These are phyloP conservation scores for Penicillium fimorum DNA, from an alignment of 495 filamentous ascomycete genomes.

Conservation along the genomic window DNA sequence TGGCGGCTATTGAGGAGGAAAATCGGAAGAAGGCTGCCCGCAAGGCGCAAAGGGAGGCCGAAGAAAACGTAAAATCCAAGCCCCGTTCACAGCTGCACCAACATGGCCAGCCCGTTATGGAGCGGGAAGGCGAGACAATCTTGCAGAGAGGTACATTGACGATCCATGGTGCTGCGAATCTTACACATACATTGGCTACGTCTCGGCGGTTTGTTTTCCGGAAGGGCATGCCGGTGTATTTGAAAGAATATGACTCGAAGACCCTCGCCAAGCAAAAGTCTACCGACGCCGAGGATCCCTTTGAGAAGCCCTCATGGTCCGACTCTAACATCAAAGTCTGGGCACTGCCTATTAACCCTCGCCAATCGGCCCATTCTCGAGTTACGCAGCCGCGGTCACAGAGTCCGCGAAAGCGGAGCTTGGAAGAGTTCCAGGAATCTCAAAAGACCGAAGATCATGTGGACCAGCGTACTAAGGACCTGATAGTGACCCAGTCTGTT, in stretches of 20 bases:
- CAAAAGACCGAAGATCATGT: conserved; percentile 14
- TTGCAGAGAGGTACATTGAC: conserved; percentile 43
- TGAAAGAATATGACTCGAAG: conserved; percentile 60
- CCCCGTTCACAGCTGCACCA: not conserved
- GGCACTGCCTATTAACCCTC: conserved; percentile 63
- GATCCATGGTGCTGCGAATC: conserved; percentile 75
- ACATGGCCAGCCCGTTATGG: conserved; percentile 1
- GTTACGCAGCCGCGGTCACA: conserved; percentile 19
- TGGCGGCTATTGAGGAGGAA: conserved; percentile 32
- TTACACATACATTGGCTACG: conserved; percentile 75
- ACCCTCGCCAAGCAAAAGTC: conserved; percentile 23
- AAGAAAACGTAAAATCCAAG: conserved; percentile 7
- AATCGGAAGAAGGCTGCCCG: conserved; percentile 27
- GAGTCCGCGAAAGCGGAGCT: conserved; percentile 59
- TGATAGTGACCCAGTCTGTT: conserved; percentile 55
- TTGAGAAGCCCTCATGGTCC: conserved; percentile 61
- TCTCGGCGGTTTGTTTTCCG: conserved; percentile 88
- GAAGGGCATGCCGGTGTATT: conserved; percentile 67
- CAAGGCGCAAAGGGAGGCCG: conserved; percentile 14
- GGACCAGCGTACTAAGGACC: conserved; percentile 36
- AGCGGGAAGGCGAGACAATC: conserved; percentile 13
- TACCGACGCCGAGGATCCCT: conserved; percentile 30
- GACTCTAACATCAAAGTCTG: conserved; percentile 79
- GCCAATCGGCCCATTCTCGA: not conserved
- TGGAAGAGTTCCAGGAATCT: conserved; percentile 53